Evolutionary conservation across 1,139 yeast species (phyloP).

Genomic region (Debaryomycetaceae sp.): DNA sequence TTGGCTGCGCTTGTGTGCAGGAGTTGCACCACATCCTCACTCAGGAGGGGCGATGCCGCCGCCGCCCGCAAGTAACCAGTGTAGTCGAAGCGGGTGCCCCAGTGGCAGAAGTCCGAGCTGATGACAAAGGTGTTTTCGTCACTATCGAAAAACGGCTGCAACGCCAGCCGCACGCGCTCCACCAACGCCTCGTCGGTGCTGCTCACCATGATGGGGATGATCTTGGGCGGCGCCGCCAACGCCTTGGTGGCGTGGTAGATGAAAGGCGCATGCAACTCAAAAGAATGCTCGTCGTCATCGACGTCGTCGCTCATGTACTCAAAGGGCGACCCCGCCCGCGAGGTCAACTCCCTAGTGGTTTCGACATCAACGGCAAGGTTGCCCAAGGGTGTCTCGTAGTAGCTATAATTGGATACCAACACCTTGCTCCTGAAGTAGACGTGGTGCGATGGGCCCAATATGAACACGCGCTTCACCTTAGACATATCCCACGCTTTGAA

Average conservation of each 20-base stretch:
- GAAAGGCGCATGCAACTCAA: slow-evolving; percentile 93
- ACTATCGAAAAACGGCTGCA: slow-evolving; percentile 54
- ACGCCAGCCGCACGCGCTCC: slow-evolving; percentile 38
- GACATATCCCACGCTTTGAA: slow-evolving; percentile 66
- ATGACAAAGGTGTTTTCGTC: slow-evolving; percentile 66
- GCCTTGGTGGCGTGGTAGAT: slow-evolving; percentile 44
- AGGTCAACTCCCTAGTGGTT: slow-evolving; percentile 29
- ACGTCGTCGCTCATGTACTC: slow-evolving; percentile 51
- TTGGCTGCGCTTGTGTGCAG: slow-evolving; percentile 1
- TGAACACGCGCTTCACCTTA: slow-evolving; percentile 59
- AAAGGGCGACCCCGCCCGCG: slow-evolving; percentile 26
- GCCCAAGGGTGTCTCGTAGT: slow-evolving; percentile 82
- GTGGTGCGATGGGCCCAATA: slow-evolving; percentile 93
- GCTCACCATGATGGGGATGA: slow-evolving; percentile 82
- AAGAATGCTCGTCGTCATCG: slow-evolving; percentile 87
- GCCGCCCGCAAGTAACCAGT: slow-evolving; percentile 46
- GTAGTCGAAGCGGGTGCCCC: slow-evolving; percentile 83
- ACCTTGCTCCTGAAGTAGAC: slow-evolving; percentile 68
- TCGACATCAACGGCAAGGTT: slow-evolving; percentile 59
- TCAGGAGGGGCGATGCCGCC: slow-evolving; percentile 6
- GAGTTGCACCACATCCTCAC: slow-evolving; percentile 8
- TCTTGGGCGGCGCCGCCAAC: slow-evolving; percentile 40
- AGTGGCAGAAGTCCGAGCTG: slow-evolving; percentile 93
- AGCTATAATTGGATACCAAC: slow-evolving; percentile 48
- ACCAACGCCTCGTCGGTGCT: slow-evolving; percentile 48